Base-by-base conservation (phyloP, 805 yeast species). In the Yamadazyma philogaea region DNA sequence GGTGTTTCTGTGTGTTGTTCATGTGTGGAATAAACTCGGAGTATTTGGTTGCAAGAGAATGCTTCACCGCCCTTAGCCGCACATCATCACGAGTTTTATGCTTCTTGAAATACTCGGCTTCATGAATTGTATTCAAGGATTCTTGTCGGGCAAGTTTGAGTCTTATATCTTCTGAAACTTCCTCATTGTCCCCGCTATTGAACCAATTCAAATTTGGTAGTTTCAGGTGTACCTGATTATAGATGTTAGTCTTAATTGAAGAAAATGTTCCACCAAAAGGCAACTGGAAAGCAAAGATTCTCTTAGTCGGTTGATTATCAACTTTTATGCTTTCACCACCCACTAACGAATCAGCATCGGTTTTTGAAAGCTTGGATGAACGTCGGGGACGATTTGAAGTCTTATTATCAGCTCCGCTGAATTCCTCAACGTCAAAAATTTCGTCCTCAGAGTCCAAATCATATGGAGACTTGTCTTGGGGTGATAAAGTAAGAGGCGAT, bases 51-150 rank as follows among this genome's bases (percentile, higher is more conserved):
- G 75, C 67, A 3, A 88, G 53, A 1, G 87, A 77, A 45, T 79
- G 77, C 49, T 77, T 78, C 39, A 89, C 74, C 0, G 96, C 96
- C 19, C 82, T 66, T 16, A 82, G 59, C 40, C 93, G 72, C 1
- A 82, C 80, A 53, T 83, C 82, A 44, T 81, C 90, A 26, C 79
- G 70, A 5, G 81, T 80, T 36, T 76, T 77, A 33, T 73, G 66
- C 43, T 75, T 67, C 40, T 66, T 70, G 58, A 77, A 87, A 24
- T 77, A 64, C 10, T 66, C 59, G 1, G 81, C 80, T 50, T 87
- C 95, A 42, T 84, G 87, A 4, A 75, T 30, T 0, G 88, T 82
- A 32, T 75, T 65, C 21, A 82, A 72, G 0, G 83, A 71, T 45
- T 78, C 78, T 44, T 78, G 83, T 28, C 84, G 68, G 38, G 68